Evolutionary conservation across 306 rosid species (phyloP), one percentile per base, ranked within the genome.

Genomic region (Elaeagnus macrophylla): DNA sequence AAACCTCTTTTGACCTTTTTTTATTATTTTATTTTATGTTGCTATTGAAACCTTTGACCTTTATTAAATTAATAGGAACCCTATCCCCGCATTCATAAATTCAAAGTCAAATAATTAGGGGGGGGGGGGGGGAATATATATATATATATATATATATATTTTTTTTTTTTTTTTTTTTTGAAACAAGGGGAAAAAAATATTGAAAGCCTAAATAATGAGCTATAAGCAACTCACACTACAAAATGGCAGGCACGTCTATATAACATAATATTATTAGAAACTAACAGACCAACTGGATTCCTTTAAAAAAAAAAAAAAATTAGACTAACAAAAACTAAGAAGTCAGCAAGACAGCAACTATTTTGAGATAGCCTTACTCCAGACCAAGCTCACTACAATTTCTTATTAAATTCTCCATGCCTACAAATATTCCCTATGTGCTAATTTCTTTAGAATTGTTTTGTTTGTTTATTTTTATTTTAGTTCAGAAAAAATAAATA

Each of bases 241-340:
- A n/a, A n/a, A n/a, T 64, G 79, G 83, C 46, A 42, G 66, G 90
- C 87, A 82, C 95, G 90, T 79, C 86, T 72, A 19, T 37, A 13
- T 18, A n/a, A 25, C 48, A 13, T 42, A 41, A 36, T 51, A 46
- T 49, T 25, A 43, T 13, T 13, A 11, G 6, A 47, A 47, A 13
- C n/a, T 11, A 47, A 47, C 8, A 47, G 9, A 15, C 10, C 10
- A 44, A n/a, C 9, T 59, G 25, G 11, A 19, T 25, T 8, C n/a
- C 25, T 41, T 12, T n/a, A 51, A 35, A 54, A 43, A 41, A 56
- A 39, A 18, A 50, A 50, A 46, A 8, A 20, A 44, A 11, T 5
- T 44, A 44, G 12, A 44, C n/a, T 5, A 3, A 44, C 7, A 44
- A 16, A 50, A 16, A 51, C 5, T 3, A 20, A 5, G 5, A 49